phyloP scores from a whole-genome alignment of 139 green algal species.

The Auxenochlorella pyrenoidosa region DNA sequence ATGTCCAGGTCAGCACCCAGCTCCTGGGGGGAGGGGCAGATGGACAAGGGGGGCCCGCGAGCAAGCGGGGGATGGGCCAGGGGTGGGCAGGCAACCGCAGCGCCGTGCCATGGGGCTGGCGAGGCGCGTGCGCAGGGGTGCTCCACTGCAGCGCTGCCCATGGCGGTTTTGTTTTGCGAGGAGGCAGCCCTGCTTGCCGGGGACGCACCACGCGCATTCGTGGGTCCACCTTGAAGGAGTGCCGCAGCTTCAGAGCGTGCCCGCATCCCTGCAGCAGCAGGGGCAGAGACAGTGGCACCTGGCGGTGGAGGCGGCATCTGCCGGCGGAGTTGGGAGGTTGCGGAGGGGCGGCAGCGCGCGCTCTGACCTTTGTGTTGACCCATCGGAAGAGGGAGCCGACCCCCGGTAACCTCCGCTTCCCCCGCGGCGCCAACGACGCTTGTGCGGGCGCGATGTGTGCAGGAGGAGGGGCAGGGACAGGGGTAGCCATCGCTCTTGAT shows the following conservation, averaged over 20 bases:
- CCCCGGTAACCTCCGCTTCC: background rate
- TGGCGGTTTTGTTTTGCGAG: no score
- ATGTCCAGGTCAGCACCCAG: slow-evolving; percentile 6
- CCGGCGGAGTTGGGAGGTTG: no score
- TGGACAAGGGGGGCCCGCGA: no score
- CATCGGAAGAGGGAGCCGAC: background rate
- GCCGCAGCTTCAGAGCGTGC: slow-evolving; percentile 25
- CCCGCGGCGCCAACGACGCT: background rate
- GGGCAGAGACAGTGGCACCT: no score
- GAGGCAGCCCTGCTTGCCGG: background rate
- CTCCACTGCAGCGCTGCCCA: no score
- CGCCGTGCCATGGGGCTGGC: background rate
- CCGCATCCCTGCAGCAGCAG: background rate
- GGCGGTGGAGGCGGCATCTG: no score
- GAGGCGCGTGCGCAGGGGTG: no score
- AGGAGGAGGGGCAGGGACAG: background rate
- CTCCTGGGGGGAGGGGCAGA: no score
- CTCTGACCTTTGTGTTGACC: background rate
- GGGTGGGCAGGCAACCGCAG: background rate
- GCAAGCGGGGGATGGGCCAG: background rate
- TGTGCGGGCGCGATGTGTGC: background rate
- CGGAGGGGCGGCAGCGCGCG: no score
- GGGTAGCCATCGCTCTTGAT: no score
- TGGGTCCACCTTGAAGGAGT: slow-evolving; percentile 10
- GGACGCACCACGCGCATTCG: slow-evolving; percentile 8